phyloP scores from a whole-genome alignment of 2,329 filamentous ascomycete genomes.

The Penicillium occitanis region DNA sequence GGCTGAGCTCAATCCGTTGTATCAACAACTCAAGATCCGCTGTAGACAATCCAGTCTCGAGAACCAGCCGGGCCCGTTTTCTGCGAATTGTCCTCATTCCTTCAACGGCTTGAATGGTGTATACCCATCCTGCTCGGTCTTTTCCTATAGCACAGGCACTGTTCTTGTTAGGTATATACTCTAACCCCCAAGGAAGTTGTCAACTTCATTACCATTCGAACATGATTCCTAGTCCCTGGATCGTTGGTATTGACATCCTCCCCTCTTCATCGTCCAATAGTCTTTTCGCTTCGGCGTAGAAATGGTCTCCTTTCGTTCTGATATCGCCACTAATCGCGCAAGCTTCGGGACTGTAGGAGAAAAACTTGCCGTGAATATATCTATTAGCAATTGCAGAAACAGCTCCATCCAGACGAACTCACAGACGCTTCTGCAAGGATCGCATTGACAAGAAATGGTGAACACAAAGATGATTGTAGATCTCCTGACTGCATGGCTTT shows the following conservation, averaged over 20 bases:
- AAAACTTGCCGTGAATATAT: slow-evolving; percentile 28
- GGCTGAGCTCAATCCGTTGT: slow-evolving; percentile 25
- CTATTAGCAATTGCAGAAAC: neutral
- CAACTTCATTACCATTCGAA: slow-evolving; percentile 18
- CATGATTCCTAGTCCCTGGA: slow-evolving; percentile 35
- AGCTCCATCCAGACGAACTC: slow-evolving; percentile 21
- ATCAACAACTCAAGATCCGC: slow-evolving; percentile 23
- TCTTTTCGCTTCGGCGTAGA: slow-evolving; percentile 38
- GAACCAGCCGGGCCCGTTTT: slow-evolving; percentile 23
- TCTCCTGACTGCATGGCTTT: slow-evolving; percentile 47
- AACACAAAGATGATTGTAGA: slow-evolving; percentile 69
- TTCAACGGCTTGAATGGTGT: slow-evolving; percentile 27
- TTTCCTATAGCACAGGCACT: slow-evolving; percentile 29
- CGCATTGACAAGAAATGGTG: slow-evolving; percentile 79
- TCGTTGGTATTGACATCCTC: slow-evolving; percentile 33
- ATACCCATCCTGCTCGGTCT: slow-evolving; percentile 32
- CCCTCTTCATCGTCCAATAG: slow-evolving; percentile 40
- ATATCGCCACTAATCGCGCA: slow-evolving; percentile 31
- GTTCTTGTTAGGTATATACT: neutral
- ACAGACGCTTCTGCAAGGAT: slow-evolving; percentile 64
- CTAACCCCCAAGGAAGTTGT: neutral
- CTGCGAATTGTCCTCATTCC: slow-evolving; percentile 22
- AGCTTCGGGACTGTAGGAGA: slow-evolving; percentile 38
- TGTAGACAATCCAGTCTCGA: slow-evolving; percentile 19
- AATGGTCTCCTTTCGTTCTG: slow-evolving; percentile 35